Base-by-base conservation (phyloP, 768 basidiomycete genomes). In the Symmetrospora coprosmae region DNA sequence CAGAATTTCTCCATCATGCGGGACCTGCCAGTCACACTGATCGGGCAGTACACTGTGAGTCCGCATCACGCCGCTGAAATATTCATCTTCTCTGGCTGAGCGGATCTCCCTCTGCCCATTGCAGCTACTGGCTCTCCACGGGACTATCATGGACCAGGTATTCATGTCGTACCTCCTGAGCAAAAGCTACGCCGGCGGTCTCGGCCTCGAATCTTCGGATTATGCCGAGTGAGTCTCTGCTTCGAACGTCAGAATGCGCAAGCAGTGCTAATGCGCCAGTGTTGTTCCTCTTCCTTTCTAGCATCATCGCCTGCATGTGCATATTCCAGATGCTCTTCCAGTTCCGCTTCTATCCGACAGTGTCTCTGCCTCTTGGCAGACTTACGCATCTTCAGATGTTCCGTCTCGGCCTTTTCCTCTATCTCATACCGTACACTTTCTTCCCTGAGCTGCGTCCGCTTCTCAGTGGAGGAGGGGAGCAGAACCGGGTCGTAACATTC, bases 151-250 rank as follows among this genome's bases (percentile, higher is more conserved):
- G 40, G 70, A 71, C 31, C 68, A 69, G 51, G 40, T 69, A 33
- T 63, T 62, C 52, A 51, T 60, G 56, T 55, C 28, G 87, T 94
- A 62, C 60, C 40, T 66, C 27, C 60, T 69, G 41, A 56, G 51
- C 39, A 81, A 85, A 66, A 87, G 87, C 69, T 76, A 80, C 19
- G 77, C 81, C 5, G 91, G 91, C n/a, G 94, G 94, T 1, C 73
- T 99, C 64, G 89, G 87, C 60, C 76, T 99, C 53, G 85, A 84
- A 68, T 87, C 94, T 0, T 85, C 84, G 1, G 81, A 94, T 73
- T 99, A 91, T 73, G 87, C 91, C 1, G 82, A 88, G 70, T 79
- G 96, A 17, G 90, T 75, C 43, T 71, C 72, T 8, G 84, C 78
- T 87, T 34, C 89, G 89, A n/a, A n/a, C n/a, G 76, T 86, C 86